Conservation (phyloP, 2,329 filamentous ascomycete species). For the Pyrenochaeta sp. region DNA sequence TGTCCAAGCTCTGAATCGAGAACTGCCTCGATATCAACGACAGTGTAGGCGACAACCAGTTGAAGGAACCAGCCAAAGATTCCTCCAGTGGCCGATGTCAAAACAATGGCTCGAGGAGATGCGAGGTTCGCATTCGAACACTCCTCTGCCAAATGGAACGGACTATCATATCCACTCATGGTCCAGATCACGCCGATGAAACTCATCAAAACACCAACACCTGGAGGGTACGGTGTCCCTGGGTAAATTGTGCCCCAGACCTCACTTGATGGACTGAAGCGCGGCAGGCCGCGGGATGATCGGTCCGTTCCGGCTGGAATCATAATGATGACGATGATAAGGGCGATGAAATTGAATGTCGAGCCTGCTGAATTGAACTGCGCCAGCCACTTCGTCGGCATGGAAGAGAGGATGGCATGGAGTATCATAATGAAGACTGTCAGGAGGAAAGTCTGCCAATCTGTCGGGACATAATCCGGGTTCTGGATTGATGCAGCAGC, state of each 20-base stretch:
- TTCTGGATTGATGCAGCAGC: slow-evolving; percentile 73
- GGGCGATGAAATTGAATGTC: slow-evolving; percentile 72
- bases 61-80: slow-evolving; percentile 77
- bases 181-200: slow-evolving; percentile 77
- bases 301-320: slow-evolving; percentile 68
- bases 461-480: slow-evolving; percentile 68
- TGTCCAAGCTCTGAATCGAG: slow-evolving; percentile 70
- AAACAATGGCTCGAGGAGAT: slow-evolving; percentile 73
- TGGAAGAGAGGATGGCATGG: slow-evolving; percentile 71
- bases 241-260: slow-evolving; percentile 73
- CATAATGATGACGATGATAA: slow-evolving; percentile 71
- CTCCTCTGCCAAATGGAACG: slow-evolving; percentile 78
- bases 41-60: slow-evolving; percentile 75
- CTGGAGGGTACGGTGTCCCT: slow-evolving; percentile 71
- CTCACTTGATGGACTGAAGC: slow-evolving; percentile 64
- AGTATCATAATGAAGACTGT: slow-evolving; percentile 72
- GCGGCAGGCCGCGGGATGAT: slow-evolving; percentile 60
- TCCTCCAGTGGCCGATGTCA: slow-evolving; percentile 72
- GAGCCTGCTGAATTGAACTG: slow-evolving; percentile 74
- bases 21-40: slow-evolving; percentile 67
- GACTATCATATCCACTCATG: slow-evolving; percentile 71
- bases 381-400: slow-evolving; percentile 75
- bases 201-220: slow-evolving; percentile 73
- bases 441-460: slow-evolving; percentile 73
- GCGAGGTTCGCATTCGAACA: slow-evolving; percentile 76